Percentiles rank a stretch among this genome's conserved stretches.
phyloP scores from a whole-genome alignment of 345 rosid species.

The Cardamine occulta region DNA sequence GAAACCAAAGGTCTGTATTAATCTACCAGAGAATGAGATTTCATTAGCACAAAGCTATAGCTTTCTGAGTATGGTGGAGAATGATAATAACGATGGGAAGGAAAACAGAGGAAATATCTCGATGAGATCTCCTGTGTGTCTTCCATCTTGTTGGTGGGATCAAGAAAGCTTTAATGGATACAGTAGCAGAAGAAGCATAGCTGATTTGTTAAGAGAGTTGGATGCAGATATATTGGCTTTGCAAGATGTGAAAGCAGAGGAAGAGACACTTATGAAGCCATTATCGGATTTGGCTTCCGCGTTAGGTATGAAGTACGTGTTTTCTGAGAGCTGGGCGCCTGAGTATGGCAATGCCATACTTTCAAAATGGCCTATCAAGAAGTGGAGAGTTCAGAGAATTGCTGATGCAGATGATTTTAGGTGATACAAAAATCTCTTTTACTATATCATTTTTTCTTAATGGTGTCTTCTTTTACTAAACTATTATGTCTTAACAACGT shows the following conservation, averaged over 20 bases:
- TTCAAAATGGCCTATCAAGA: constrained; percentile 84
- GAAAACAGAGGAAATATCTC: constrained; percentile 58
- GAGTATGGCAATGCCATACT: constrained; percentile 88
- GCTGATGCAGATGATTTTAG: constrained; percentile 88
- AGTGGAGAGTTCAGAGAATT: constrained; percentile 78
- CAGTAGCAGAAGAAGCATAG: constrained; percentile 64
- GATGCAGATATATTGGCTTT: constrained; percentile 79
- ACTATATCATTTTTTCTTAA: not conserved
- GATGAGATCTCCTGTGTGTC: constrained; percentile 84
- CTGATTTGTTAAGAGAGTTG: constrained; percentile 81
- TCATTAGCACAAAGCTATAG: constrained; percentile 64
- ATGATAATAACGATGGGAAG: constrained; percentile 43
- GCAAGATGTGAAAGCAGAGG: constrained; percentile 92
- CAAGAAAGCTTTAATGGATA: constrained; percentile 53
- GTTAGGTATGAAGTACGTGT: constrained; percentile 79
- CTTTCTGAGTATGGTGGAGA: constrained; percentile 53
- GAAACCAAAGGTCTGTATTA: constrained; percentile 76
- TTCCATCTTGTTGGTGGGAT: constrained; percentile 61
- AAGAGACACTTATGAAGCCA: constrained; percentile 86
- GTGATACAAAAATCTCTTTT: constrained; percentile 36
- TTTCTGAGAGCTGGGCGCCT: constrained; percentile 96
- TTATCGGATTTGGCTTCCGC: constrained; percentile 81
- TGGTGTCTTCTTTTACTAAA: not conserved
- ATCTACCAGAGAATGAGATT: constrained; percentile 93
- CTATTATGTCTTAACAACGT: not conserved